Evolutionary conservation across 352 stramenopile genomes (phyloP), one percentile per base, ranked within the genome.

Genomic region (Globisporangium acanthophoron): DNA sequence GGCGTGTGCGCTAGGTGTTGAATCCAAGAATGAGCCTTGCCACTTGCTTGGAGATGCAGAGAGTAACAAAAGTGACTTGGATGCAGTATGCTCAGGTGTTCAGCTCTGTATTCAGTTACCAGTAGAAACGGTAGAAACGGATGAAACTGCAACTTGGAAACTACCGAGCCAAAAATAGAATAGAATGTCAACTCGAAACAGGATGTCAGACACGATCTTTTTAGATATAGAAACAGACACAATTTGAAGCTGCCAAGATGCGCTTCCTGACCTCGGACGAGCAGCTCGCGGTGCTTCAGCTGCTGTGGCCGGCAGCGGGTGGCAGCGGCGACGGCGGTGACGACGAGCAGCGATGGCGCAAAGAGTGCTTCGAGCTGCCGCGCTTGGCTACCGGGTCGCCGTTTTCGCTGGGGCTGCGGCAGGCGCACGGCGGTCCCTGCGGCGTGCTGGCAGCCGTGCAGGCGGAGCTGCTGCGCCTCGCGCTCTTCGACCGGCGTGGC

Each of bases 371-470:
- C 48, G 68, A 74, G 58, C 75, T 87, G 58, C 62, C 66, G 47
- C 54, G 70, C 54, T 0, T 57, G 40, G 7, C 40, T 20, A 15
- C 11, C 13, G 40, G 3, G 40, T 12, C 21, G 47, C 40, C 39
- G 51, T 90, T 88, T 49, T 61, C 70, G 27, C 55, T 90, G n/a
- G 86, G 80, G 15, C 69, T 95, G 5, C 70, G 84, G 59, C 87
- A 94, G 66, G 65, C 66, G 35, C 77, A 92, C 37, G 87, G 85
- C 47, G 87, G 87, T 1, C 87, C 87, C 6, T 94, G 87, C 56
- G 87, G 87, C 54, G 80, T 96, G 6, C 64, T 96, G 45, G 87
- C 87, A 4, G 76, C 75, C 1, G 80, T 94, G 29, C 85, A 94
- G 54, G 85, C 79, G 31, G 78, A 89, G 58, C 52, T 96, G 39